These are phyloP conservation scores for Russula griseocarnosa DNA, from an alignment of 768 basidiomycete species.

Conservation along the genomic window DNA sequence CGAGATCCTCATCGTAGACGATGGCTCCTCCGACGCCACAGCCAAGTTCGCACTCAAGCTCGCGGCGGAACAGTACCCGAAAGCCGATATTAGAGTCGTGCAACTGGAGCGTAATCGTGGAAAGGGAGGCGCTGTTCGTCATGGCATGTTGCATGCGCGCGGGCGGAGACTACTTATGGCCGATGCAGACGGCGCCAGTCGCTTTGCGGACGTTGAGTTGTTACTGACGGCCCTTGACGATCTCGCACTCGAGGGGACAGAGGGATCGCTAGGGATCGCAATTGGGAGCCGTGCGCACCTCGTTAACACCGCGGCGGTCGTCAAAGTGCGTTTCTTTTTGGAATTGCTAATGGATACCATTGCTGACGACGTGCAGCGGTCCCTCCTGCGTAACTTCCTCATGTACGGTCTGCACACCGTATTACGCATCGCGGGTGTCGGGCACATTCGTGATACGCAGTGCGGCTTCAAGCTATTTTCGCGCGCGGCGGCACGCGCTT, in stretches of 20 bases:
- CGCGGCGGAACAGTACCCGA: constrained; percentile 48
- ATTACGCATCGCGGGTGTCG: constrained; percentile 83
- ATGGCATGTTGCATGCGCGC: constrained; percentile 81
- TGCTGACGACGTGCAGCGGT: constrained; percentile 53
- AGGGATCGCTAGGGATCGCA: constrained; percentile 55
- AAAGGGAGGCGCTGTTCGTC: constrained; percentile 90
- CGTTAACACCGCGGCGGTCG: constrained; percentile 87
- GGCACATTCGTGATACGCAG: constrained; percentile 89
- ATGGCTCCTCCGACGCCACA: constrained; percentile 81
- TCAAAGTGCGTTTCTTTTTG: constrained; percentile 56
- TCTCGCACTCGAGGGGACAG: constrained; percentile 45
- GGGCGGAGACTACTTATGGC: constrained; percentile 83
- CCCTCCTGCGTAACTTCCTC: constrained; percentile 80
- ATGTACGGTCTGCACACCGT: constrained; percentile 94
- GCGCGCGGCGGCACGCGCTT: constrained; percentile 68
- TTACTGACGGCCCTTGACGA: constrained; percentile 73
- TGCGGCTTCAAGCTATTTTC: constrained; percentile 98
- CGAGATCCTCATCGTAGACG: constrained; percentile 87
- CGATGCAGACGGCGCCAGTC: constrained; percentile 91
- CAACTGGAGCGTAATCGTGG: constrained; percentile 77
- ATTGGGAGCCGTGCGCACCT: constrained; percentile 91
- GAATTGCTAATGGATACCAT: not conserved
- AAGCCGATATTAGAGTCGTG: constrained; percentile 70
- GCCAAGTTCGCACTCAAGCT: constrained; percentile 58
- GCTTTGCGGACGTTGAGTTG: constrained; percentile 77